phyloP scores from a whole-genome alignment of 1,139 yeast species.

The Nakaseomyces sp. region DNA sequence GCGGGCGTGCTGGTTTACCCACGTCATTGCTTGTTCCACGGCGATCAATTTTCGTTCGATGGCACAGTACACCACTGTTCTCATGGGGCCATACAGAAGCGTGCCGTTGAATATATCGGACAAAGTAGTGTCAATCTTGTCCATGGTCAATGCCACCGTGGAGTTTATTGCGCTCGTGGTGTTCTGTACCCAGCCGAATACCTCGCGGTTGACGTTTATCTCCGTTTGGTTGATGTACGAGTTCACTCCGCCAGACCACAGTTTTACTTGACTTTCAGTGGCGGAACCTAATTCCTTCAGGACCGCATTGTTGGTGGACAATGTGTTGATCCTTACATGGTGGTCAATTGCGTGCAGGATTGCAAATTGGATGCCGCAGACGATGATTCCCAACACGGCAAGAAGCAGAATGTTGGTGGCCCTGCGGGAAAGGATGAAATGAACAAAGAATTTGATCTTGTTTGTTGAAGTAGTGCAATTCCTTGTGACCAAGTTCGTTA shows the following conservation, averaged over 20 bases:
- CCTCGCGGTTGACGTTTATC: conserved; percentile 44
- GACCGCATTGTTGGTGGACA: conserved; percentile 7
- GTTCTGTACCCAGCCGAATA: conserved; percentile 57
- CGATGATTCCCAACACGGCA: neutral
- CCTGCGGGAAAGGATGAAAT: neutral
- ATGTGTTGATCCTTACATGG: neutral
- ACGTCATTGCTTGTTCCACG: conserved; percentile 62
- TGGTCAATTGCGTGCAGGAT: neutral
- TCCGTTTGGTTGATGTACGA: conserved; percentile 39
- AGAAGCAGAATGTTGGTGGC: neutral
- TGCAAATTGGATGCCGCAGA: neutral
- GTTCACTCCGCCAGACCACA: conserved; percentile 51
- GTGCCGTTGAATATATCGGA: conserved; percentile 57
- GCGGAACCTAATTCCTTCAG: conserved; percentile 4
- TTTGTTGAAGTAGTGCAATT: neutral
- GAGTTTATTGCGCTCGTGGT: conserved; percentile 47
- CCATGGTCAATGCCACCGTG: conserved; percentile 45
- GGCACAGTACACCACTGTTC: conserved; percentile 64
- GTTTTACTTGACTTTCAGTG: conserved; percentile 12
- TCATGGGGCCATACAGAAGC: conserved; percentile 54
- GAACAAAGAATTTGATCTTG: neutral
- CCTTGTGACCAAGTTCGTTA: neutral
- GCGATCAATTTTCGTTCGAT: conserved; percentile 61
- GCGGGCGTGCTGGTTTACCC: conserved; percentile 63
- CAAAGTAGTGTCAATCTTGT: conserved; percentile 46